Base-by-base conservation (phyloP, 345 rosid genomes). In the Eutrema japonicum region DNA sequence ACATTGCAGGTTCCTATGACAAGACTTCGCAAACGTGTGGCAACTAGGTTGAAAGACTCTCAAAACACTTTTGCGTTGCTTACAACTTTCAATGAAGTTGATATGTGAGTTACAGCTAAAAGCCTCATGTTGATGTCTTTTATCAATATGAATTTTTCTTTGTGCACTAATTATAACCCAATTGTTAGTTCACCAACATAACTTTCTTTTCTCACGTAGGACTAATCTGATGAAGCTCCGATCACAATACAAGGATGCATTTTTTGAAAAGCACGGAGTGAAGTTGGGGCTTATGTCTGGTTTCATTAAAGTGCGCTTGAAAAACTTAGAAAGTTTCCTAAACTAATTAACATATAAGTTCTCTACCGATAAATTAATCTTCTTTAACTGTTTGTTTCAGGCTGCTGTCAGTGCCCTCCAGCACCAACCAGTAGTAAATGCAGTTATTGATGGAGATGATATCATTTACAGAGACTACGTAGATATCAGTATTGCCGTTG, bases 41-140 rank as follows among this genome's bases (percentile, higher is more conserved):
- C 98, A 6, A 85, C 88, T 60, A 83, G 99, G 70, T 77, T 95
- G 93, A 95, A 95, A 78, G 99, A 95, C 73, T 92, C 99, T 43
- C 99, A 95, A 55, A 96, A 96, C 80, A 96, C 98, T 22, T 96
- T 96, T 74, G 96, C 99, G 0, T 22, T 96, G 91, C 74, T 96
- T 81, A 92, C 99, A 32, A 96, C 99, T 37, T 96, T 96, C 84
- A 92, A 96, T 81, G 99, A 92, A 85, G 94, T 96, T 64, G 99
- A 96, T 78, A 96, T 96, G 99, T 96, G 82, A 82, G 81, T 73
- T 40, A 8, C 27, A 42, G 41, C 61, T 65, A 14, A 36, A 51
- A 41, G 2, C 1, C 37, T 6, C 16, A 6, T 35, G 50, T 66
- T 65, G 33, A 35, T 71, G 41, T 64, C 16, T 50, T 12, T 65